Base-by-base conservation (phyloP, 192 early-diverging fungal genomes). In the Diversispora epigaea region DNA sequence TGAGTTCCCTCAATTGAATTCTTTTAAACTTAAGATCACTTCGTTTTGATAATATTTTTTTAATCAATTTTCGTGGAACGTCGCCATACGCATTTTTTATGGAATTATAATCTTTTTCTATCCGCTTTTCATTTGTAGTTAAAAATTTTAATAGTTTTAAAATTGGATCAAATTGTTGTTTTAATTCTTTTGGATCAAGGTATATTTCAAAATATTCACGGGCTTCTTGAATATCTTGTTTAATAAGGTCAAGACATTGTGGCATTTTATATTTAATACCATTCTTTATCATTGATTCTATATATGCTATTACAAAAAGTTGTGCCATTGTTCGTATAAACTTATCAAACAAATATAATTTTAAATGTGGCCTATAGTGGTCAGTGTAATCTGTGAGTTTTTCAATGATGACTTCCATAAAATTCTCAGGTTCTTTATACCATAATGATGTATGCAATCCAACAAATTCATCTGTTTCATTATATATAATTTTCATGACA, bases 1-100 rank as follows among this genome's bases (percentile, higher is more conserved):
- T 89, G 43, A 98, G 89, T 64, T 92, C 92, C 78, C 89, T 94
- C 54, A 95, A 78, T 68, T 85, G 84, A 44, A 87, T 81, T 80
- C n/a, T n/a, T n/a, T n/a, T n/a, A n/a, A 90, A 89, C 55, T 98
- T 93, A 77, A 98, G 78, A 79, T 99, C 96, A 82, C 97, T 94
- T 72, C 96, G 85, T 79, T 91, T 92, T 58, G 82, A 79, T 65
- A 98, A 80, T 39, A 98, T 83, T 78, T 94, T 91, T 81, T 98
- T 95, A 14, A 98, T 85, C 79, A 95, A 91, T 41, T 87, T 84
- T 17, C 97, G 73, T 5, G 96, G 95, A 52, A 96, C 76, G 78
- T 99, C 96, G n/a, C 94, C 93, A 81, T 93, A 99, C 73, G 91
- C 84, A 67, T 93, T 93, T 84, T 90, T 93, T 75, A 98, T 75